Base-by-base conservation (phyloP, 1,284 basidiomycete species). In the Lentinula novae-zelandiae region DNA sequence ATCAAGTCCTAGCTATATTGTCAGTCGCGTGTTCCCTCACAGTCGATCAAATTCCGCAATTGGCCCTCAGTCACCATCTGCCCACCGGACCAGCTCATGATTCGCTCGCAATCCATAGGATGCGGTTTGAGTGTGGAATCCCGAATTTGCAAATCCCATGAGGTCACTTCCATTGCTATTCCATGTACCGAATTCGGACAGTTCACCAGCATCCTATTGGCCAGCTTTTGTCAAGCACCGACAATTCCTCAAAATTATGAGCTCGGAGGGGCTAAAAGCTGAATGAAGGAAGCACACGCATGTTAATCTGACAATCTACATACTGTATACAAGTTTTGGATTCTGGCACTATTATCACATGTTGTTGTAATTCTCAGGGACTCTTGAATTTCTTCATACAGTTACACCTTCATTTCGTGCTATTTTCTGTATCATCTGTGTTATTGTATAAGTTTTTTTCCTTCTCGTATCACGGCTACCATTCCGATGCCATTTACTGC, bases 1-100 rank as follows among this genome's bases (percentile, higher is more conserved):
- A 34, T 57, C 57, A 50, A 55, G 15, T 56, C 49, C 63, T 17
- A 36, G 57, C 54, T 61, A 49, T 34, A 56, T 62, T 60, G 58
- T 61, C 42, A 51, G 54, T 53, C n/a, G 33, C 57, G 62, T 65
- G 51, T 65, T 65, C 60, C 49, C 61, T 59, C 51, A 51, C 13
- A 46, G 20, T 27, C 17, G 13, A 49, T 62, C 50, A n/a, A 34
- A 44, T 20, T 58, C 57, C 27, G 49, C 48, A 52, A 6, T 20
- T 10, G 57, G 53, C 15, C 27, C 49, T 6, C 31, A 48, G 13
- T 49, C 46, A 20, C 44, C 49, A 33, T 34, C 57, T n/a, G 13
- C 39, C 20, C 57, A 51, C 9, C 57, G 57, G 51, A 33, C 57
- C 10, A 44, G 22, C 57, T 34, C 13, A 31, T 42, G 36, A 58